Evolutionary conservation across 441 rosid species (phyloP), one percentile per base, ranked within the genome.

Genomic region (Syzygium syzygioides): DNA sequence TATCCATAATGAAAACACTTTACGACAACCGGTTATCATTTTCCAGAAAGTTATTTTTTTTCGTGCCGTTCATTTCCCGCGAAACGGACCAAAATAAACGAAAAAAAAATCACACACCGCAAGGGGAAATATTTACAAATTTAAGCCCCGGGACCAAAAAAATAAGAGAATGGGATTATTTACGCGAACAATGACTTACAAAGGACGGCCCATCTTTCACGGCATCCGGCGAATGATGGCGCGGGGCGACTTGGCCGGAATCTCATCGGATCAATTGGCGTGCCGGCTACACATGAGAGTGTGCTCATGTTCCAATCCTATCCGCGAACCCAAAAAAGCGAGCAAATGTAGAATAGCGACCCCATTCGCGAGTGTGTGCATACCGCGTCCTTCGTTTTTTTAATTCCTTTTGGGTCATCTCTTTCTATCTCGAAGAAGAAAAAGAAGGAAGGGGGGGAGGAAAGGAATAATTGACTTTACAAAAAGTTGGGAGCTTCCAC

Each of bases 1-100:
- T 2, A 3, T 19, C 7, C 14, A 7, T 10, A 17, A 32, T 9
- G 37, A 9, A 18, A 66, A 32, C 25, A 62, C 14, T 28, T 62
- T 14, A n/a, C 30, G 4, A 28, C 14, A n/a, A 62, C 4, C 14
- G 12, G 45, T 32, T 32, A 68, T 34, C 14, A 9, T 68, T 34
- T 66, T 9, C 3, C 4, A 1, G 11, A 34, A 68, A 32, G 19
- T 1, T 18, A 4, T 7, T 32, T 37, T 11, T 3, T 1, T 37
- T 4, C 41, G 41, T 10, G 5, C 10, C 2, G 4, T 19, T 19
- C 9, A 10, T 10, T 20, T 20, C 3, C 0, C 5, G 1, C 1
- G 0, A 66, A 32, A 19, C 79, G 3, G 9, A 10, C 4, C 2
- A 0, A 20, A 71, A 0, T 6, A 3, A 71, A 37, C 2, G 17